Evolutionary conservation across 2,329 filamentous ascomycete genomes (phyloP), one percentile per base, ranked within the genome.

Genomic region (Fusarium aywerte): DNA sequence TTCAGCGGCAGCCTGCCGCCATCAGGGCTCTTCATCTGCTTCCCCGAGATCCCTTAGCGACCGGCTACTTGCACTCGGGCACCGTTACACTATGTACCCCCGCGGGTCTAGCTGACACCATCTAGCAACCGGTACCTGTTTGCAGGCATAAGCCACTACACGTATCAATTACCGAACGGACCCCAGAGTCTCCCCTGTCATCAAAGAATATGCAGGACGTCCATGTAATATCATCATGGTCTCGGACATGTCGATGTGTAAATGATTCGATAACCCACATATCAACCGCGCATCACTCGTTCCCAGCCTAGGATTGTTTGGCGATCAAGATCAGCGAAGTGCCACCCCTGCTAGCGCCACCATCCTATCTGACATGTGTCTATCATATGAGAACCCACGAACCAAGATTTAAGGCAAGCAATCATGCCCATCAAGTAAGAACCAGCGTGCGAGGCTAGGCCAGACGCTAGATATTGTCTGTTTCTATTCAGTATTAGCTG

Each of bases 321-420:
- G 23, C 59, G 65, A 73, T 73, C 68, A 62, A 71, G 71, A 73
- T 73, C 71, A 73, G 49, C 71, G 29, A 61, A 43, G 59, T 32
- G 38, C 18, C 35, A 43, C 27, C 71, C 71, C 61, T 73, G 70
- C 70, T 73, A 71, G 70, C 59, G 60, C 65, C 67, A 58, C 62
- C 62, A 62, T 60, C 47, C 44, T 61, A 70, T 73, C 71, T 74
- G 68, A 52, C 67, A 73, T 73, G 70, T 74, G 68, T 52, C 50
- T 68, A 66, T 74, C 67, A 67, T 63, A 57, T 67, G 68, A 72
- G 61, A 71, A 70, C 65, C 67, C 64, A 71, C 68, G 62, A 66
- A 62, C 55, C 58, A 66, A 64, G 60, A 71, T 66, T 71, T 51
- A 66, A 72, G 55, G 44, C 66, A 69, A 67, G 54, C 61, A 52